Evolutionary conservation across 1,284 basidiomycete species (phyloP).

Genomic region (Marasmius tenuissimus): DNA sequence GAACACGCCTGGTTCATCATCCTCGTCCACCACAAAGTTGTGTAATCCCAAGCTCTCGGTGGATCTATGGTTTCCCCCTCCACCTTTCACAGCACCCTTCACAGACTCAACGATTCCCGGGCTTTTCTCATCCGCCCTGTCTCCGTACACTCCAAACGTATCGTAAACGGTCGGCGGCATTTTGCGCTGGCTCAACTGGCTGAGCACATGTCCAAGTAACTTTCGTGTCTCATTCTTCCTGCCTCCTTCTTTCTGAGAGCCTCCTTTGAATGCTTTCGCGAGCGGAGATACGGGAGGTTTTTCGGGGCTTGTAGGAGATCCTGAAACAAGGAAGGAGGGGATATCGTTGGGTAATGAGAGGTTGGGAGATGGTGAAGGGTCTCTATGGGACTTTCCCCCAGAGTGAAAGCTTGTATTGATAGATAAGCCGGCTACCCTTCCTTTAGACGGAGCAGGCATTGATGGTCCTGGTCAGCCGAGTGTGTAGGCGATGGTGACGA

Average conservation of each 20-base stretch:
- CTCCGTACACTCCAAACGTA: conserved; percentile 27
- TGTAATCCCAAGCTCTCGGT: conserved; percentile 10
- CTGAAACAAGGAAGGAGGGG: conserved; percentile 23
- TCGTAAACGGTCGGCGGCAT: conserved; percentile 53
- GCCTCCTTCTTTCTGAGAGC: conserved; percentile 31
- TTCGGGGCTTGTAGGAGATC: conserved; percentile 23
- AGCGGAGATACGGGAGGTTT: conserved; percentile 19
- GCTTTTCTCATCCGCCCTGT: conserved; percentile 28
- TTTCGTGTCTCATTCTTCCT: conserved; percentile 59
- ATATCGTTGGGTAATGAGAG: conserved; percentile 1
- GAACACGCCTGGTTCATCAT: conserved; percentile 39
- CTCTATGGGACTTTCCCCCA: neutral
- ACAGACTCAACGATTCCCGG: conserved; percentile 45
- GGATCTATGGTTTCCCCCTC: conserved; percentile 23
- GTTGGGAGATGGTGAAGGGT: neutral
- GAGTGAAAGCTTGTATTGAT: neutral
- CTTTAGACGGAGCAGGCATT: neutral
- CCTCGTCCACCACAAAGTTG: conserved; percentile 36
- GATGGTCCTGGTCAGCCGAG: no score
- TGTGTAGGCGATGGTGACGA: no score
- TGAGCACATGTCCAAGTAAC: conserved; percentile 55
- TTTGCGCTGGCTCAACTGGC: conserved; percentile 52
- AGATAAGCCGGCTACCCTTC: neutral
- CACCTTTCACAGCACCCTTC: conserved; percentile 43
- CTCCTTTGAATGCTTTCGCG: conserved; percentile 2